Conservation (phyloP, 345 rosid genomes). For the Geranium brycei region DNA sequence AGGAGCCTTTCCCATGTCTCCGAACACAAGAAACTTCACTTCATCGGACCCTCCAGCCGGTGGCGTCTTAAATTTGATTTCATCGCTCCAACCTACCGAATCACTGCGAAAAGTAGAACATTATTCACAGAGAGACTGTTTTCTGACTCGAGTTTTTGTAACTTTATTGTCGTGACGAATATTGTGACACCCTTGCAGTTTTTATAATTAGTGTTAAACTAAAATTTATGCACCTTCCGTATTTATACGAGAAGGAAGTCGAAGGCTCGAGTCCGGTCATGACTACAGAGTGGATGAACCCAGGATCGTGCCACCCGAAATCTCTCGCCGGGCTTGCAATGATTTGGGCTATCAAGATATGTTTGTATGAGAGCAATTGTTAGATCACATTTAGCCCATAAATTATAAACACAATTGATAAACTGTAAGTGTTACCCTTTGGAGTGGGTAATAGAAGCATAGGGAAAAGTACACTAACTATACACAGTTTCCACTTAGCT, state of each 20-base stretch:
- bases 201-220: no score
- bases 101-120: constrained; percentile 20
- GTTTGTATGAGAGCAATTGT: no score
- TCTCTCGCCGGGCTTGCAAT: constrained; percentile 59
- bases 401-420: no score
- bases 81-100: constrained; percentile 46
- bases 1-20: constrained; percentile 78
- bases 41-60: constrained; percentile 49
- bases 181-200: no score
- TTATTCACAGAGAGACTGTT: no score
- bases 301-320: constrained; percentile 79
- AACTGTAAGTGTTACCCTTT: no score
- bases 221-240: constrained; percentile 38
- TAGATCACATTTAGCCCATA: no score
- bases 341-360: constrained; percentile 11
- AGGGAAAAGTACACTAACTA: no score
- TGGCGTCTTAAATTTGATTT: constrained; percentile 35
- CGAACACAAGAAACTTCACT: constrained; percentile 40
- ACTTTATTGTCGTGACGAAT: no score
- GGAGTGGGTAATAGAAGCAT: no score
- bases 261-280: constrained; percentile 51
- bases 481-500: no score
- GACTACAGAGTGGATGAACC: constrained; percentile 54
- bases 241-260: constrained; percentile 33
- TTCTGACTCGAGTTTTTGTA: no score